These are phyloP conservation scores for Carallia brachiata DNA, from an alignment of 345 rosid genomes.

Conservation along the genomic window DNA sequence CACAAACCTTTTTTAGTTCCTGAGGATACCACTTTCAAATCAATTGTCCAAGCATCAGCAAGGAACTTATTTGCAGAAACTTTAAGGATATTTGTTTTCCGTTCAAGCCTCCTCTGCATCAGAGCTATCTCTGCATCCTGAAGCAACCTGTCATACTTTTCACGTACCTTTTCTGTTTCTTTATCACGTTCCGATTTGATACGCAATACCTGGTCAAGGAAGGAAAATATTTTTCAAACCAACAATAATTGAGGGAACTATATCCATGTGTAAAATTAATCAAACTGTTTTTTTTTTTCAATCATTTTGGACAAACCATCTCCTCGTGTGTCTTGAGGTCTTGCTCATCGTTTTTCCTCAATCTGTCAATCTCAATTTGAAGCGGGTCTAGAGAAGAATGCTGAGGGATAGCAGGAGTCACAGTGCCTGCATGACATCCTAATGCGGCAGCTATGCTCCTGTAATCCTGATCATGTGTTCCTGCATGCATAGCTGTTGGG, in stretches of 20 bases:
- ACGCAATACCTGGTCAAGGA: slow-evolving; percentile 15
- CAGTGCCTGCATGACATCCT: neutral
- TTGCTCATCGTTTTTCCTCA: slow-evolving; percentile 3
- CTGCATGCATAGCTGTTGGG: slow-evolving; percentile 3
- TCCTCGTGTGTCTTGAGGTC: slow-evolving; percentile 14
- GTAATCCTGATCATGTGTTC: slow-evolving; percentile 7
- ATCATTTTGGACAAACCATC: slow-evolving; percentile 19
- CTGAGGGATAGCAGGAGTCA: slow-evolving; percentile 12
- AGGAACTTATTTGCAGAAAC: slow-evolving; percentile 13
- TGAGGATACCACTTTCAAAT: too few species aligned
- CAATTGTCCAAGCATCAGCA: slow-evolving; percentile 12
- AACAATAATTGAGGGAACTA: neutral
- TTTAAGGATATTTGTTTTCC: neutral
- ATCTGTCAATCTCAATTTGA: slow-evolving; percentile 18
- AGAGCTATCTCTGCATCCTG: slow-evolving; percentile 18
- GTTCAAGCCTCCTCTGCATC: slow-evolving; percentile 5
- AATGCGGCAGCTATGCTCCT: slow-evolving; percentile 4
- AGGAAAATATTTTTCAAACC: slow-evolving; percentile 1
- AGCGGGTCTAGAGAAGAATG: slow-evolving; percentile 17
- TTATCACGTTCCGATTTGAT: slow-evolving; percentile 16
- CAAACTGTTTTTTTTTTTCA: neutral
- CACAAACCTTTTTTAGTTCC: too few species aligned
- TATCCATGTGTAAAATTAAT: neutral
- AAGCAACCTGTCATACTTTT: slow-evolving; percentile 17
- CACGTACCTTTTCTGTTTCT: slow-evolving; percentile 19